Evolutionary conservation across 805 yeast genomes (phyloP), one percentile per base, ranked within the genome.

Genomic region (Saturnispora hagleri): DNA sequence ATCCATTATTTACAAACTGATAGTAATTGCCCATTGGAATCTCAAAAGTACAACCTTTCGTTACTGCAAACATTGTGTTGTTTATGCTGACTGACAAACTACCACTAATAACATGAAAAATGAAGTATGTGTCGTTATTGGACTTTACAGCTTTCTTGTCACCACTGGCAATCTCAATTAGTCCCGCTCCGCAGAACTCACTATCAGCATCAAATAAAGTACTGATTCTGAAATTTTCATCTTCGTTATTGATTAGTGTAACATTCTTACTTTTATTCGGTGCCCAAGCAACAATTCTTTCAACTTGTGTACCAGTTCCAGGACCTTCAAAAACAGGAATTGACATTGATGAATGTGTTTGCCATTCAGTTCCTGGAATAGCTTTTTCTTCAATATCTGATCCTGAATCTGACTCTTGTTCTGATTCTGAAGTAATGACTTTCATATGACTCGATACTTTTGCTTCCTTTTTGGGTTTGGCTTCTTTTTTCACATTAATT

Each of bases 1-100:
- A 68, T 0, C 89, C 85, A 41, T 72, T 73, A 61, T 87, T 87
- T 46, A 73, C 74, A 56, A 89, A 75, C 17, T 84, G 79, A 65
- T 87, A 89, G 43, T 75, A 73, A 62, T 86, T 86, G 5, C 83
- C 84, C 69, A 84, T 77, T 1, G 97, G 97, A 5, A 90, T 75
- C 60, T 85, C 86, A 60, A 89, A 83, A 4, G 91, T 78, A 50
- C 95, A 84, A 1, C 96, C 96, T 51, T 74, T 70, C 0, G 78
- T 73, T 6, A 82, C 84, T 4, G 80, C 67, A 62, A 89, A 86
- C 22, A 70, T 73, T 20, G 73, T 74, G 5, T 77, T 79, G 18
- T 79, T 76, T 4, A 89, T 57, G 1, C 81, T 77, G 2, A 86
- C 90, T 59, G 86, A 87, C 8, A 87, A 62, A 2, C 75, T 58